A percentile compares a stretch with the other conserved stretches of the same genome.
Evolutionary conservation across 2,329 filamentous ascomycete species (phyloP).

Genomic region (Endocalyx cinctus): DNA sequence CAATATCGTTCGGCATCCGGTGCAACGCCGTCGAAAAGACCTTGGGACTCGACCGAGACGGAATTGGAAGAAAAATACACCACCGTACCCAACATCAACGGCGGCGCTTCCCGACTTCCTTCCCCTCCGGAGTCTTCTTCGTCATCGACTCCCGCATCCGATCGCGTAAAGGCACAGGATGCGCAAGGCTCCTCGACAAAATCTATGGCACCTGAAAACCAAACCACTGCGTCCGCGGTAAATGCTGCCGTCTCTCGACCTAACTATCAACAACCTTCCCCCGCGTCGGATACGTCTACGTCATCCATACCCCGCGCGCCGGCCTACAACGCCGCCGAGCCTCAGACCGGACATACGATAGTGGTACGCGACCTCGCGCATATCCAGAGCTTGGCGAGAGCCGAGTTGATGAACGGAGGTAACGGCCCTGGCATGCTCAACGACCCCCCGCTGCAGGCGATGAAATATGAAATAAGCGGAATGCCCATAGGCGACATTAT

Average conservation of each 20-base stretch:
- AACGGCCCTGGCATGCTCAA: constrained; percentile 44
- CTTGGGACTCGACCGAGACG: constrained; percentile 23
- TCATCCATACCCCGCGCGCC: constrained; percentile 20
- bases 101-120: constrained; percentile 44
- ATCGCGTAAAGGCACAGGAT: constrained; percentile 35
- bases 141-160: constrained; percentile 35
- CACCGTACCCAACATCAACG: too few species aligned
- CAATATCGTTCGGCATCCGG: constrained; percentile 16
- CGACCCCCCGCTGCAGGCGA: constrained; percentile 48
- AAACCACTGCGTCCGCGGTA: constrained; percentile 19
- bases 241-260: constrained; percentile 17
- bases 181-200: constrained; percentile 29
- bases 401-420: constrained; percentile 61
- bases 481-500: constrained; percentile 98
- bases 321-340: constrained; percentile 31
- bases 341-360: constrained; percentile 52
- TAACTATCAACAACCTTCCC: constrained; percentile 24
- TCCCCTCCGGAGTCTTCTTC: constrained; percentile 53
- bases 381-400: constrained; percentile 80
- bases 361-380: constrained; percentile 86
- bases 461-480: constrained; percentile 87
- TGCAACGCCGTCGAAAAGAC: constrained; percentile 23
- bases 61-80: constrained; percentile 17
- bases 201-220: constrained; percentile 46
- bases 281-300: constrained; percentile 21